phyloP scores from a whole-genome alignment of 306 rosid genomes.

The Dryas octopetala region DNA sequence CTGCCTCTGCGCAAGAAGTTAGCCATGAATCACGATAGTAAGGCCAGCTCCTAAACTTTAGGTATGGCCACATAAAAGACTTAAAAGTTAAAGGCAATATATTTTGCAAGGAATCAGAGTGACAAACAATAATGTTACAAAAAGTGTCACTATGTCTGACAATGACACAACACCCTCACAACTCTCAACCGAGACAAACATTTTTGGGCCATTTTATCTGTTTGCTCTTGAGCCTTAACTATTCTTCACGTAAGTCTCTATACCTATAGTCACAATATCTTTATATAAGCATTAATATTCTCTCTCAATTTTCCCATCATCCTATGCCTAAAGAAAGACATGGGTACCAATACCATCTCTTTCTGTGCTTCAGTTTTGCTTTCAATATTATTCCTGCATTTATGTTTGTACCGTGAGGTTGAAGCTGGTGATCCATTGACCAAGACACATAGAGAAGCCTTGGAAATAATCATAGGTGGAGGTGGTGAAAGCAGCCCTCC shows the following conservation, averaged over 20 bases:
- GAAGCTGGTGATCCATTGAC: not conserved
- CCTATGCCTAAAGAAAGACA: not conserved
- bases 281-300: not conserved
- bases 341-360: constrained; percentile 27
- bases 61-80: not conserved
- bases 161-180: constrained; percentile 27
- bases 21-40: no score
- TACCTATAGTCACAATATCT: not conserved
- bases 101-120: not conserved
- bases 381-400: constrained; percentile 4
- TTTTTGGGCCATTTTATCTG: not conserved
- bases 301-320: not conserved
- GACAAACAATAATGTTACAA: not conserved
- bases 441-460: not conserved
- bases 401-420: not conserved
- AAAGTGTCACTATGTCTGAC: constrained; percentile 7
- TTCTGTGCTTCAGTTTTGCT: constrained; percentile 20
- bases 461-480: constrained; percentile 13
- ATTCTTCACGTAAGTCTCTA: not conserved
- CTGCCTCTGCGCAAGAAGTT: no score
- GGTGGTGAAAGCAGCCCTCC: constrained; percentile 12
- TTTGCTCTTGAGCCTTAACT: constrained; percentile 8
- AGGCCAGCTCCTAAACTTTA: not conserved
- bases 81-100: not conserved
- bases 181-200: constrained; percentile 3